A percentile compares a stretch with the other conserved stretches of the same genome.
phyloP scores from a whole-genome alignment of 768 basidiomycete species.

The Tylopilus felleus region DNA sequence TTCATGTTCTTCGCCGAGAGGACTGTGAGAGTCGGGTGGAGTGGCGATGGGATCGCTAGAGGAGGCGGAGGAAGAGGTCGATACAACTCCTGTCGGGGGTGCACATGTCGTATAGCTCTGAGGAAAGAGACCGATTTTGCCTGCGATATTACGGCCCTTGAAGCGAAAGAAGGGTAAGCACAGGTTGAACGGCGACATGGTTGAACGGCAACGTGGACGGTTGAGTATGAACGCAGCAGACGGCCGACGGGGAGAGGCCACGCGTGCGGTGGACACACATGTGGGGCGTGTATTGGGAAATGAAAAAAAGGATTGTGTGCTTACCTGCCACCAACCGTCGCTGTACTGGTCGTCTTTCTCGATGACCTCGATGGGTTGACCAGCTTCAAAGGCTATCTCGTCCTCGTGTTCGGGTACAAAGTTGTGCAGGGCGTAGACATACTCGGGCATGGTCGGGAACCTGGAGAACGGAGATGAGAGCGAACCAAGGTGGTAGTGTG shows the following conservation, averaged over 20 bases:
- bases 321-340: slow-evolving; percentile 95
- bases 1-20: slow-evolving; percentile 49
- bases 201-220: slow-evolving; percentile 17
- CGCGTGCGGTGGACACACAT: not conserved
- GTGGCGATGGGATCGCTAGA: slow-evolving; percentile 21
- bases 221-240: slow-evolving; percentile 4
- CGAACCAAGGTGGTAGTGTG: no score
- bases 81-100: slow-evolving; percentile 37
- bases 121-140: slow-evolving; percentile 89
- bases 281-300: slow-evolving; percentile 2
- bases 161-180: slow-evolving; percentile 22
- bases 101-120: slow-evolving; percentile 76
- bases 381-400: slow-evolving; percentile 81
- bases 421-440: slow-evolving; percentile 85
- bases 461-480: no score
- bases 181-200: slow-evolving; percentile 25
- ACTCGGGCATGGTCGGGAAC: slow-evolving; percentile 57
- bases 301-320: slow-evolving; percentile 14
- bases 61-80: slow-evolving; percentile 28
- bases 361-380: slow-evolving; percentile 84
- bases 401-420: slow-evolving; percentile 93
- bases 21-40: slow-evolving; percentile 34
- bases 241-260: not conserved
- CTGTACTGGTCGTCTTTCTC: slow-evolving; percentile 91
- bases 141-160: slow-evolving; percentile 79